Base-by-base conservation (phyloP, 129 eudicot species). In the Logfia minima region DNA sequence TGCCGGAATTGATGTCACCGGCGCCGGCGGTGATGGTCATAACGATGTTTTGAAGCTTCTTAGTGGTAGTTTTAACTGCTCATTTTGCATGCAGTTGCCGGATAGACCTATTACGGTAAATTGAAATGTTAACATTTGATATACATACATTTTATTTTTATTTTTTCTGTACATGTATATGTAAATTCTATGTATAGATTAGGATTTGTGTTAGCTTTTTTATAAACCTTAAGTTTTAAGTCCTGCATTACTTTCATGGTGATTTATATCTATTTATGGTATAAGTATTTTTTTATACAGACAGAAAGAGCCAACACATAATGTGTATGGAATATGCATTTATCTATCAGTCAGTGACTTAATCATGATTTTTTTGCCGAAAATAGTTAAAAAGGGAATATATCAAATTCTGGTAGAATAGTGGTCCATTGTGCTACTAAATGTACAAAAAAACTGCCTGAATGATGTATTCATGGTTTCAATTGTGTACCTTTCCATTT, bases 71-170 rank as follows among this genome's bases (percentile, higher is more conserved):
- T 87, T 90, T 8, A 88, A 86, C 66, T 93, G 98, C 66, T 86
- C 89, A 14, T 83, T 88, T 75, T 93, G 98, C 78, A 88, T 88
- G 98, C 90, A 83, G 75, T 91, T 93, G 4, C 96, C 95, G 0
- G 98, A 88, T 17, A 83, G 98, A 68, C 98, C 98, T 18, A 91
- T 93, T 34, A 86, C 98, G 89, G 98, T 41, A 41, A 41, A 9
- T 41, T 8, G 0, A 41, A 41, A 41, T 41, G 14, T 41, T 10
- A 41, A 41, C 14, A 9, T 41, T 41, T 41, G 48, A 2, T 39
- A 39, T 39, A 9, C 48, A 41, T 41, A 41, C 8, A 37, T 6
- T 32, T 32, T n/a, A 2, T 31, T 32, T 32, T 35, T 0, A 6
- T 35, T 35, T 7, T 11, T 6, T 34, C 0, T 34, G 8, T 34